Evolutionary conservation across 169 alveolate genomes (phyloP), one percentile per base, ranked within the genome.

Genomic region (Cardiosporidium cionae): DNA sequence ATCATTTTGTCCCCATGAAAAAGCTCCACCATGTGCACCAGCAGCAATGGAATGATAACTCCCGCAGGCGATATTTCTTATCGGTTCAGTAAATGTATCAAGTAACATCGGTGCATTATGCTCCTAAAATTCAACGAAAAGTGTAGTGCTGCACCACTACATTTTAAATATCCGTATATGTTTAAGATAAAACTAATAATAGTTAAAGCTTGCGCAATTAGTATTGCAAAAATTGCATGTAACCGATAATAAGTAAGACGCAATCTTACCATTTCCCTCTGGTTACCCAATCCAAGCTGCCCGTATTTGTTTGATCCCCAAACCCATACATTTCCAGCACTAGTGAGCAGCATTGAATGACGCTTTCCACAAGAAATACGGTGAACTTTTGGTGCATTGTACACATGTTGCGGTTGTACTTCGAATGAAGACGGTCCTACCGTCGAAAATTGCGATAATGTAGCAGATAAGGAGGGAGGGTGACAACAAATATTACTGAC

Each of bases 1-100:
- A 25, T 70, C 78, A 37, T 90, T 90, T 33, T 58, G 64, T 6
- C 94, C 94, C 94, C 94, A 89, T 16, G 90, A 69, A 52, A 78
- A 86, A 66, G 86, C 78, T 32, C 73, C 67, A 1, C 92, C 92
- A n/a, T 78, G 71, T 3, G 76, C 86, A 2, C 89, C 81, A 3
- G 86, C 85, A 3, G 78, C 89, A 7, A 89, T 77, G 7, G 90
- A 84, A 62, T 89, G 94, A 72, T 74, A 78, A 65, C 83, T 88
- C 5, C 94, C 94, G 82, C 94, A 89, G 9, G 94, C 81, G 9
- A 89, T 34, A 0, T 58, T 54, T 0, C 37, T 36, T 1, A 76
- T 54, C 9, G 82, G 82, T 0, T 36, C 28, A 33, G 54, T 34
- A 71, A 76, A 76, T 22, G 65, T 31, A 3, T 76, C 65, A n/a